Evolutionary conservation across 352 stramenopile genomes (phyloP), one percentile per base, ranked within the genome.

Genomic region (Phytophthora fragariaefolia): DNA sequence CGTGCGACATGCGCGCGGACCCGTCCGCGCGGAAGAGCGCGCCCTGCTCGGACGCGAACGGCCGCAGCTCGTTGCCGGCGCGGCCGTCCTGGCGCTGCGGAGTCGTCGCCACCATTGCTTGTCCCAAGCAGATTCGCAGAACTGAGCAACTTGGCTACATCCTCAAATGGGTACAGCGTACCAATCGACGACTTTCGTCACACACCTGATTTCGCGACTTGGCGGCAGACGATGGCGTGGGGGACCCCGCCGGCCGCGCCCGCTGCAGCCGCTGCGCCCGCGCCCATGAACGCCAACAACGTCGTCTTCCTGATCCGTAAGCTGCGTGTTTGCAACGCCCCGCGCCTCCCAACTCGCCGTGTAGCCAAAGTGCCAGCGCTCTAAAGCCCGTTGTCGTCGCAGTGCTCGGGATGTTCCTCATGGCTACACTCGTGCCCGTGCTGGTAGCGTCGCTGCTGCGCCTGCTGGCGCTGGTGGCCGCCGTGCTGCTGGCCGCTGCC

Each of bases 21-120:
- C 87, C 87, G 28, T 95, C 87, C 4, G 87, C 85, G 42, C 85
- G 87, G 57, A 93, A 92, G 47, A 93, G 82, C 27, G 86, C 81
- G 26, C 87, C 82, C 22, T 93, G 85, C 23, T 95, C 83, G 23
- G 80, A 91, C 40, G 83, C 77, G 28, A 95, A 86, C 27, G 80
- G 80, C 27, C 87, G 81, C 63, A 95, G 69, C 59, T 95, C 87
- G 72, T 95, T 93, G 59, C 82, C 73, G 23, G 69, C 67, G 54
- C 87, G 85, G 61, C 87, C 87, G 50, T 95, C 85, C 20, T 82
- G 76, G 32, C 83, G 83, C 62, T 79, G 73, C 24, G 18, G 32
- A 62, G 48, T 76, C 63, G 63, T 71, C 17, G 71, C 59, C 67
- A 79, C 71, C 76, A 87, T 85, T 73, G 53, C 58, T 70, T 74